phyloP scores from a whole-genome alignment of 1,284 basidiomycete species.

The Leccinum holopus region DNA sequence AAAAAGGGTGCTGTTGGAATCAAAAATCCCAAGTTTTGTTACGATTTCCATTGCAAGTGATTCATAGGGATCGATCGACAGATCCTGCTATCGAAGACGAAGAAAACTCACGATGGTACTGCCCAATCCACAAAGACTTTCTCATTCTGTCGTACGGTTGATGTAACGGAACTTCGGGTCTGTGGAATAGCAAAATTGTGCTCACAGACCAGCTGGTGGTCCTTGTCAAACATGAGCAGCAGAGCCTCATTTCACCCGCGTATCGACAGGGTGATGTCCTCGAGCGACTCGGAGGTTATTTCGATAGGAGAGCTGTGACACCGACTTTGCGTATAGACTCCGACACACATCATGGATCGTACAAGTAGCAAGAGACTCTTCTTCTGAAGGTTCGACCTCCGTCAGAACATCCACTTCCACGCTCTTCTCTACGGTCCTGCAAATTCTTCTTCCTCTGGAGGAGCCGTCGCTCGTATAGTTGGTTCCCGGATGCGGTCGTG shows the following conservation, averaged over 20 bases:
- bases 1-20: slow-evolving; percentile 54
- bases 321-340: background rate
- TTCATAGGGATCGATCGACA: slow-evolving; percentile 13
- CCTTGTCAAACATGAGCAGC: slow-evolving; percentile 66
- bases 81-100: slow-evolving; percentile 6
- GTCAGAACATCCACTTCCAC: slow-evolving; percentile 15
- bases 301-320: slow-evolving; percentile 64
- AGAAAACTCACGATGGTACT: slow-evolving; percentile 28
- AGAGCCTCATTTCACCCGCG: slow-evolving; percentile 67
- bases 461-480: slow-evolving; percentile 30
- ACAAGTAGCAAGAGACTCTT: background rate
- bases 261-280: slow-evolving; percentile 57
- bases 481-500: slow-evolving; percentile 50
- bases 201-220: slow-evolving; percentile 53
- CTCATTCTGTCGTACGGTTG: slow-evolving; percentile 64
- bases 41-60: slow-evolving; percentile 56
- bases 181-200: slow-evolving; percentile 61
- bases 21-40: slow-evolving; percentile 60
- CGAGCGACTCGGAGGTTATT: slow-evolving; percentile 50
- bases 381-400: slow-evolving; percentile 19
- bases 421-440: slow-evolving; percentile 14
- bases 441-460: slow-evolving; percentile 25
- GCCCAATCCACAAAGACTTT: slow-evolving; percentile 38
- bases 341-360: slow-evolving; percentile 1
- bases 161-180: slow-evolving; percentile 59